phyloP scores from a whole-genome alignment of 495 filamentous ascomycete genomes.

The Endocarpon pusillum region DNA sequence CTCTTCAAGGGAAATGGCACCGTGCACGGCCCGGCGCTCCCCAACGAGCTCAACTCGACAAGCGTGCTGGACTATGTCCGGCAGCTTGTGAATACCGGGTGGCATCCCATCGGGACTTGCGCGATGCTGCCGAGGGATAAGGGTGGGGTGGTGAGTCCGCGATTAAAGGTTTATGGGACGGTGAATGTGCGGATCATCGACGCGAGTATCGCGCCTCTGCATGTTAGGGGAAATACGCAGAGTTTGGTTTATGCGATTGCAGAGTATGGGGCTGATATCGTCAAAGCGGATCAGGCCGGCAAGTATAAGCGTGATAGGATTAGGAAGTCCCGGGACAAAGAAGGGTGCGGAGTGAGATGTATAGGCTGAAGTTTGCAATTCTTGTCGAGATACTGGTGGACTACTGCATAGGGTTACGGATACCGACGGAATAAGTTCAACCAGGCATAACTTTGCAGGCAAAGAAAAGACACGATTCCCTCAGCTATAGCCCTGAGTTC shows the following conservation, averaged over 20 bases:
- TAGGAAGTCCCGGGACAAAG: too few relatives aligned
- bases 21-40: not conserved
- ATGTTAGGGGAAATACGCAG: conserved; percentile 39
- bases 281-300: conserved; percentile 35
- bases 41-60: too few relatives aligned
- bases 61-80: conserved; percentile 12
- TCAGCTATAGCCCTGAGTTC: too few relatives aligned
- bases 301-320: too few relatives aligned
- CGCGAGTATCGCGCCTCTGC: conserved; percentile 27
- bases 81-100: conserved; percentile 17
- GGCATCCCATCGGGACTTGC: conserved; percentile 31
- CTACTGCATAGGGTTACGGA: too few relatives aligned
- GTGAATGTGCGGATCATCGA: conserved; percentile 34
- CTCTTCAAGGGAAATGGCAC: conserved; percentile 3
- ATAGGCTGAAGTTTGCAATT: too few relatives aligned
- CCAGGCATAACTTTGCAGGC: too few relatives aligned
- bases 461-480: too few relatives aligned
- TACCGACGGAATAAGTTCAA: too few relatives aligned
- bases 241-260: conserved; percentile 43
- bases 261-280: conserved; percentile 39
- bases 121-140: conserved; percentile 30
- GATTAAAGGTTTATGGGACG: conserved; percentile 30
- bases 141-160: conserved; percentile 32
- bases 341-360: too few relatives aligned
- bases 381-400: too few relatives aligned